phyloP scores from a whole-genome alignment of 2,329 filamentous ascomycete genomes.

The Davidsoniella australis region DNA sequence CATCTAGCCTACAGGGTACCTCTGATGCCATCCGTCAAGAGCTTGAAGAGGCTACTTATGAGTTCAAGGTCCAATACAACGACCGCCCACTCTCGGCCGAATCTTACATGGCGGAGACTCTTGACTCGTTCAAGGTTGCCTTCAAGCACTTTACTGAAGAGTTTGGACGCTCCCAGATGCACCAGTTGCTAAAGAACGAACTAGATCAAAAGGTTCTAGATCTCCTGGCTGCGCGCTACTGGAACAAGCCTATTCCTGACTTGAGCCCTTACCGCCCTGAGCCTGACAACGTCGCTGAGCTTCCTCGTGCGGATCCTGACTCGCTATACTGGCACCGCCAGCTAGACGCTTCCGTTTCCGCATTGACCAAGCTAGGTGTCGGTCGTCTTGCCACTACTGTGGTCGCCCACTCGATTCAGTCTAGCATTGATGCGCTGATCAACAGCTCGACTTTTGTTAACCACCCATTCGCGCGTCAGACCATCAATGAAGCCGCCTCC shows the following conservation, averaged over 20 bases:
- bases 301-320: conserved; percentile 72
- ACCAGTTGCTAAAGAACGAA: conserved; percentile 75
- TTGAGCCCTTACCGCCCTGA: conserved; percentile 51
- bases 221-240: conserved; percentile 80
- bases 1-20: conserved; percentile 72
- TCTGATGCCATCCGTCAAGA: conserved; percentile 88
- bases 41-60: conserved; percentile 89
- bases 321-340: conserved; percentile 87
- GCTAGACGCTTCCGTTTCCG: conserved; percentile 77
- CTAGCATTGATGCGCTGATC: conserved; percentile 65
- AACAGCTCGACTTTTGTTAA: conserved; percentile 66
- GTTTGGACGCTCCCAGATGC: conserved; percentile 80
- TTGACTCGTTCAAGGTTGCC: conserved; percentile 93
- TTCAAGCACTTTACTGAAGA: conserved; percentile 86
- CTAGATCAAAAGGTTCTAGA: conserved; percentile 91
- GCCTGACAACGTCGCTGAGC: conserved; percentile 53
- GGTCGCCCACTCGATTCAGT: conserved; percentile 73
- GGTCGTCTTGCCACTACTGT: conserved; percentile 84
- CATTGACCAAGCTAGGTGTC: conserved; percentile 84
- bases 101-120: conserved; percentile 85
- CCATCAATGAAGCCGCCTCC: conserved; percentile 81
- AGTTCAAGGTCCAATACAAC: conserved; percentile 99
- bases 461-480: conserved; percentile 81
- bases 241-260: conserved; percentile 89
- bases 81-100: conserved; percentile 88